phyloP scores from a whole-genome alignment of 129 eudicot genomes.

The Saposhnikovia divaricata region DNA sequence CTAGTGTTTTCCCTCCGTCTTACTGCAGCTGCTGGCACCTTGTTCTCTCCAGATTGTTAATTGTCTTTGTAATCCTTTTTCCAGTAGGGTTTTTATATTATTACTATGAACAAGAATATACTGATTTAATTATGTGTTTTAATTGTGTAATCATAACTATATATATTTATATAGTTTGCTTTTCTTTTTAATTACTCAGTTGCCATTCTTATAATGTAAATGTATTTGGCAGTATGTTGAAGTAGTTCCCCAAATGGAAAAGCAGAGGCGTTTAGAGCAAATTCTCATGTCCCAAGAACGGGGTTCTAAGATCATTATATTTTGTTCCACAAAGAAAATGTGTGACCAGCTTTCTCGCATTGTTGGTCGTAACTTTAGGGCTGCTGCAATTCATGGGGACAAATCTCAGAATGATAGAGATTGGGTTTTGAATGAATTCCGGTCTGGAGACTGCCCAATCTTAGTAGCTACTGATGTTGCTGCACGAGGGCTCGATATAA shows the following conservation, averaged over 20 bases:
- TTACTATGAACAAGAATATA: background rate
- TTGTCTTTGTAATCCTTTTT: background rate
- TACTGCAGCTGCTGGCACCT: background rate
- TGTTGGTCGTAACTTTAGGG: slow-evolving; percentile 66
- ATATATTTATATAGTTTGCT: background rate
- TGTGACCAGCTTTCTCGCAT: slow-evolving; percentile 82
- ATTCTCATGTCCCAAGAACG: slow-evolving; percentile 83
- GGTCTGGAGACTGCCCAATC: slow-evolving; percentile 66
- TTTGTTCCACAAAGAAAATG: slow-evolving; percentile 74
- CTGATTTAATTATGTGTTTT: background rate
- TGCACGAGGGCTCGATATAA: slow-evolving; percentile 84
- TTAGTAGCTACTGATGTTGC: slow-evolving; percentile 98
- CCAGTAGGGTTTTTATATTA: background rate
- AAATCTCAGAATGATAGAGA: slow-evolving; percentile 86
- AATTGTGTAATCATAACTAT: background rate
- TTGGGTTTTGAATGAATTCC: slow-evolving; percentile 71
- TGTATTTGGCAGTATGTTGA: slow-evolving; percentile 64
- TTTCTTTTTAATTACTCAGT: background rate
- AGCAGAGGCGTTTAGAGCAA: slow-evolving; percentile 88
- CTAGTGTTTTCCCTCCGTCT: background rate
- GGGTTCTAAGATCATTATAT: slow-evolving; percentile 76
- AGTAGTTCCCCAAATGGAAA: slow-evolving; percentile 76
- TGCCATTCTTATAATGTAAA: background rate
- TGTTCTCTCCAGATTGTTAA: background rate
- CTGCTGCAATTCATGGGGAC: slow-evolving; percentile 98